phyloP scores from a whole-genome alignment of 495 filamentous ascomycete species.

The Cercophora scortea region DNA sequence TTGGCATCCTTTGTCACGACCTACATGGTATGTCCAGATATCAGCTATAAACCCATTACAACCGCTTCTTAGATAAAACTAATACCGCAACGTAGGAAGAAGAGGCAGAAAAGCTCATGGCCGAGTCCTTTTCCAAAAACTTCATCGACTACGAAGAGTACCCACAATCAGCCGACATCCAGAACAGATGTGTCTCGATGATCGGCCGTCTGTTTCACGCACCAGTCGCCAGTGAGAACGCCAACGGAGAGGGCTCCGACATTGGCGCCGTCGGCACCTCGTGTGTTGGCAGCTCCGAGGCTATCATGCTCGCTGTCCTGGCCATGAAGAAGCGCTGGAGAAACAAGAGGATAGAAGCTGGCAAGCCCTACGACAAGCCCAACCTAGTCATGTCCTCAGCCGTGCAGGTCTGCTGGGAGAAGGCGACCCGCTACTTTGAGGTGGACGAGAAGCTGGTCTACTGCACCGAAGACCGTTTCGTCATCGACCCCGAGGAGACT shows the following conservation, averaged over 20 bases:
- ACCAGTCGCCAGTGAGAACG: conserved; percentile 38
- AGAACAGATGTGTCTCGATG: conserved; percentile 89
- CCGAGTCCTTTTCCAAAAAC: conserved; percentile 81
- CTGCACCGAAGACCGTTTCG: conserved; percentile 71
- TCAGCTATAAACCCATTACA: not conserved
- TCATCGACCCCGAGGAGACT: conserved; percentile 78
- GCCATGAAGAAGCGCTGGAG: conserved; percentile 96
- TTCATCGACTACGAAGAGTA: conserved; percentile 94
- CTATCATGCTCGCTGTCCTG: conserved; percentile 81
- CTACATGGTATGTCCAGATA: conserved; percentile 55
- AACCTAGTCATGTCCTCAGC: conserved; percentile 92
- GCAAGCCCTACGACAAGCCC: conserved; percentile 65
- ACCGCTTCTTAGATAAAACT: not conserved
- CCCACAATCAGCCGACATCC: conserved; percentile 80
- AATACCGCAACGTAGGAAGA: conserved; percentile 51
- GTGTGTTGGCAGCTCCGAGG: conserved; percentile 79
- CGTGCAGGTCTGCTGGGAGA: conserved; percentile 95
- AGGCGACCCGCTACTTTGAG: conserved; percentile 91
- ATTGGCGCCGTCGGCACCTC: conserved; percentile 71
- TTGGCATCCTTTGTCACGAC: conserved; percentile 79
- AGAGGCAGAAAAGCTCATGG: conserved; percentile 86
- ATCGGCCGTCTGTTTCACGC: conserved; percentile 82
- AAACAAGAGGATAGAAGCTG: conserved; percentile 69
- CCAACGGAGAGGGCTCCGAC: not conserved
- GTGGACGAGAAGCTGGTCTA: conserved; percentile 84